Percentiles rank a stretch among this genome's conserved stretches.
phyloP scores from a whole-genome alignment of 2,329 filamentous ascomycete genomes.

The Lachnellula willkommii region DNA sequence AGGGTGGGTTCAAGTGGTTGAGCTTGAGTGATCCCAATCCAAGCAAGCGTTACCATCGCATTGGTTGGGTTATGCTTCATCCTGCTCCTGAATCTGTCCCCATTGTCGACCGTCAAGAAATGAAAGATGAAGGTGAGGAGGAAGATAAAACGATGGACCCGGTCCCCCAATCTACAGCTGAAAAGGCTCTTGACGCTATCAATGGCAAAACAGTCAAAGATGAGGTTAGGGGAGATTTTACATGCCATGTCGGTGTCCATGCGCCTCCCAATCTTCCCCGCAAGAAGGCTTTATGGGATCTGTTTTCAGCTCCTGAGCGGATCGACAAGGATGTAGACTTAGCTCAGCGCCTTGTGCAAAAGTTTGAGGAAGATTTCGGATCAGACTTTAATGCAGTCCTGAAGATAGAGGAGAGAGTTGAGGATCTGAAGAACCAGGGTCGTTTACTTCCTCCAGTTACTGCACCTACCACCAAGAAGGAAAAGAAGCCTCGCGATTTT shows the following conservation, averaged over 20 bases:
- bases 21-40: slow-evolving; percentile 96
- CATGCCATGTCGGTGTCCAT: slow-evolving; percentile 94
- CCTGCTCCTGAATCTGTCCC: slow-evolving; percentile 63
- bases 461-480: slow-evolving; percentile 52
- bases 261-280: slow-evolving; percentile 78
- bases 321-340: slow-evolving; percentile 85
- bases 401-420: slow-evolving; percentile 82
- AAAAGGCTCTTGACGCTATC: slow-evolving; percentile 86
- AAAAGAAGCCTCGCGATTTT: slow-evolving; percentile 51
- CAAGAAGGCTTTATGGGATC: slow-evolving; percentile 94
- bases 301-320: slow-evolving; percentile 90
- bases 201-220: slow-evolving; percentile 98
- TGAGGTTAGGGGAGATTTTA: slow-evolving; percentile 88
- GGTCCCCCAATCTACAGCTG: slow-evolving; percentile 56
- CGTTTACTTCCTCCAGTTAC: slow-evolving; percentile 63
- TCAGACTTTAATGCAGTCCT: slow-evolving; percentile 69
- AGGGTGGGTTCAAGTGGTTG: slow-evolving; percentile 91
- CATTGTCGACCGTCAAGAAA: slow-evolving; percentile 66
- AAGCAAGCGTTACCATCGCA: slow-evolving; percentile 92
- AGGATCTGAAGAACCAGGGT: slow-evolving; percentile 70
- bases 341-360: slow-evolving; percentile 74
- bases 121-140: slow-evolving; percentile 58
- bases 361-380: slow-evolving; percentile 79
- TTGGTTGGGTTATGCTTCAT: slow-evolving; percentile 97
- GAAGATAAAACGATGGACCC: slow-evolving; percentile 44